Evolutionary conservation across 192 early-diverging fungal species (phyloP).

Genomic region (Diversispora eburnea): DNA sequence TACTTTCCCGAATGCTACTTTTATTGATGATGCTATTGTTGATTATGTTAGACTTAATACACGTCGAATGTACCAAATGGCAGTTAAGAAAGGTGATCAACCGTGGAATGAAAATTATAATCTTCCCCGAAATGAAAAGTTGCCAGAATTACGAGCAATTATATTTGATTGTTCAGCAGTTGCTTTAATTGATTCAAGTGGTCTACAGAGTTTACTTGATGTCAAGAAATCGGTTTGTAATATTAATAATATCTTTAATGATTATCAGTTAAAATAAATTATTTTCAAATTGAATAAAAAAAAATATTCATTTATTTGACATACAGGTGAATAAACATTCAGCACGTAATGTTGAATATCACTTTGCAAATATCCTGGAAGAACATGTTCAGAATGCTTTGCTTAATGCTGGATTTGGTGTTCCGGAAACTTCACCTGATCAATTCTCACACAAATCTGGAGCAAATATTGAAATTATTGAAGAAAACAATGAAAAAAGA

Average conservation of each 20-base stretch:
- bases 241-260: background rate
- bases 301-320: background rate
- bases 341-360: slow-evolving; percentile 36
- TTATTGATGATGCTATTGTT: slow-evolving; percentile 42
- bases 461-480: background rate
- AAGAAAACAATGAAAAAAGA: background rate
- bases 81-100: slow-evolving; percentile 32
- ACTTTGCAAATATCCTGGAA: slow-evolving; percentile 35
- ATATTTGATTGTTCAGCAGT: slow-evolving; percentile 79
- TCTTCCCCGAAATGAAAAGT: slow-evolving; percentile 17
- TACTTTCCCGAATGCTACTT: slow-evolving; percentile 62
- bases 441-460: background rate
- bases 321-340: slow-evolving; percentile 35
- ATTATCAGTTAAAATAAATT: background rate
- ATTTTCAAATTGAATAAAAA: background rate
- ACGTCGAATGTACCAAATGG: slow-evolving; percentile 43
- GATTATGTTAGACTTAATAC: slow-evolving; percentile 46
- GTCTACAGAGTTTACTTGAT: slow-evolving; percentile 71
- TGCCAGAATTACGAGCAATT: slow-evolving; percentile 60
- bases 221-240: slow-evolving; percentile 13
- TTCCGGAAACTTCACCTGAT: background rate
- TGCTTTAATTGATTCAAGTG: slow-evolving; percentile 75
- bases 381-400: slow-evolving; percentile 9
- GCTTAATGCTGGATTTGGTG: background rate
- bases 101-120: slow-evolving; percentile 50